Evolutionary conservation across 257 asterid species (phyloP).

Genomic region (Plantago major): DNA sequence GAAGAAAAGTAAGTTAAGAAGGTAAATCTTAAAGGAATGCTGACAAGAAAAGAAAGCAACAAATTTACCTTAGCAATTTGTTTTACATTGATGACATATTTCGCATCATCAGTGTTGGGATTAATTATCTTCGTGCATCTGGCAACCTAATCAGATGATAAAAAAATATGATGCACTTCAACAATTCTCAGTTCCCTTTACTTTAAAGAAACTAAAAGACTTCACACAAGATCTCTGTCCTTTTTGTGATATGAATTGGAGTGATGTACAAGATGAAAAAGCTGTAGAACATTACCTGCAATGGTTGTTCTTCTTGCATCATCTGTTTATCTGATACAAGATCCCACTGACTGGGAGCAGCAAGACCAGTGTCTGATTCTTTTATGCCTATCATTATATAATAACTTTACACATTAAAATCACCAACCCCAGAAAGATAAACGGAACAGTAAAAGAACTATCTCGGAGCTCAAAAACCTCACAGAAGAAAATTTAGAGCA

Average conservation of each 20-base stretch:
- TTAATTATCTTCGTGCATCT: slow-evolving; percentile 87
- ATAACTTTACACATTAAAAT: slow-evolving; percentile 9
- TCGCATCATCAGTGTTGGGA: slow-evolving; percentile 88
- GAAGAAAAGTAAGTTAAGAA: too few species aligned
- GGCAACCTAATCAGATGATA: slow-evolving; percentile 53
- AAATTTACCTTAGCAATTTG: slow-evolving; percentile 64
- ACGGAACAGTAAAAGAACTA: too few species aligned
- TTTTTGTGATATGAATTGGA: too few species aligned
- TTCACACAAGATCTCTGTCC: background rate
- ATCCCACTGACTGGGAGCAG: slow-evolving; percentile 99
- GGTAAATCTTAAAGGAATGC: too few species aligned
- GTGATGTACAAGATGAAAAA: too few species aligned
- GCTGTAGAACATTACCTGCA: slow-evolving; percentile 48
- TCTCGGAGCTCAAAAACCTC: too few species aligned
- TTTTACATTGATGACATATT: slow-evolving; percentile 74
- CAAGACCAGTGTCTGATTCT: slow-evolving; percentile 95
- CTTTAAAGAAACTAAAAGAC: background rate
- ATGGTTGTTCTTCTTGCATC: slow-evolving; percentile 99
- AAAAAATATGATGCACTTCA: background rate
- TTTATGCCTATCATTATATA: slow-evolving; percentile 57
- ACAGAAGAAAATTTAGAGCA: too few species aligned
- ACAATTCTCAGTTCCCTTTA: background rate
- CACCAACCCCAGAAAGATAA: too few species aligned
- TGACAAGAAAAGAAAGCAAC: too few species aligned
- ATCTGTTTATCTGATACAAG: slow-evolving; percentile 98